Evolutionary conservation across 441 rosid species (phyloP), one percentile per base, ranked within the genome.

Genomic region (Euphorbia celastroides): DNA sequence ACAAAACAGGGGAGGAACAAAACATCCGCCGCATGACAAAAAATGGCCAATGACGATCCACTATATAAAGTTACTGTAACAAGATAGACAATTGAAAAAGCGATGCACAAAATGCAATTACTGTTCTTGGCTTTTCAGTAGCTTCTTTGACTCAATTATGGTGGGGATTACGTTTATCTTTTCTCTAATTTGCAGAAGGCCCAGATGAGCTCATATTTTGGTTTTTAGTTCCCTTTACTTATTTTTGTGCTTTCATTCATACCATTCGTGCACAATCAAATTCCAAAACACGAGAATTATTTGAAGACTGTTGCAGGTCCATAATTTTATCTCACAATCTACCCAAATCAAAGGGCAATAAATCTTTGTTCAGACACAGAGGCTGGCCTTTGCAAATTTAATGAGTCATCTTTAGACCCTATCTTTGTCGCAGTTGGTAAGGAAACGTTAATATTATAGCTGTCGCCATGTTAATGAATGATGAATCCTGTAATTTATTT

Each of bases 1-100:
- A 20, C 25, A 34, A n/a, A n/a, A n/a, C n/a, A n/a, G 11, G 48
- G 51, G 51, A 16, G 70, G 72, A 25, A 19, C 69, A 74, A 57
- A 68, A 63, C 34, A 42, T 66, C 38, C 26, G 64, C 52, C 66
- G 65, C 51, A 64, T 72, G 80, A 75, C 65, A 57, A 56, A 71
- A 30, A 58, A 46, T 65, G 71, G 78, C 62, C 65, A 62, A 71
- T 65, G 75, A 50, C 31, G 54, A 30, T 69, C 69, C 26, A 66
- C 50, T 60, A 62, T 60, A 25, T 61, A 72, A 64, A 28, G 54
- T 55, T 70, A 55, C 73, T 25, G 72, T 64, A 57, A 62, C 65
- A 70, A 61, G 64, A 31, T 60, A 65, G 60, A 34, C 46, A 68
- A 5, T 58, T 28, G 62, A 62, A 65, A 67, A 68, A 31, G 75